Conservation (phyloP, 208 protist species). For the Trichomonas vaginalis region DNA sequence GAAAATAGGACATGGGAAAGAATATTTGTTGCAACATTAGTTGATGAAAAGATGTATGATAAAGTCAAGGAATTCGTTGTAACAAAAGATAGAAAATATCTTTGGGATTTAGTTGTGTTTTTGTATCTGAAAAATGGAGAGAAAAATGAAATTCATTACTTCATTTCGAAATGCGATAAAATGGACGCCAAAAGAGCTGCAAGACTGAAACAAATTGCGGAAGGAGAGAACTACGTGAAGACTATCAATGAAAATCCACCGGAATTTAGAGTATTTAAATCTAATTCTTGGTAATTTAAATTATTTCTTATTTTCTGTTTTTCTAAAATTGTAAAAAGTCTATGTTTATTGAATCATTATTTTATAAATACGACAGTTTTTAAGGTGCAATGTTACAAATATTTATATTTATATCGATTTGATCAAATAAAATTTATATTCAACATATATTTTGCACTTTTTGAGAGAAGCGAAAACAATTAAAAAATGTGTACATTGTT, state of each 20-base stretch:
- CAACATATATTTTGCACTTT: no score
- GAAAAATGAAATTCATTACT: neutral
- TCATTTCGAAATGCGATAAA: neutral
- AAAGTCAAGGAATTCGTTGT: neutral
- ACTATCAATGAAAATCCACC: neutral
- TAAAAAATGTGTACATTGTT: no score
- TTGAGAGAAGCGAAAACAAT: no score
- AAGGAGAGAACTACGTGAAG: neutral
- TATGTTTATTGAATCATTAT: no score
- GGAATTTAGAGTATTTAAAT: neutral
- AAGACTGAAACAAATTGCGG: neutral
- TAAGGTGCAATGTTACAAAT: no score
- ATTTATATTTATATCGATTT: no score
- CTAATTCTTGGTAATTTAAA: neutral
- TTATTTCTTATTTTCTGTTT: no score
- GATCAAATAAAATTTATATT: no score
- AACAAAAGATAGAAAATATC: neutral
- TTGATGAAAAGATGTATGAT: neutral
- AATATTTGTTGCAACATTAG: neutral
- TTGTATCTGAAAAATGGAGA: neutral
- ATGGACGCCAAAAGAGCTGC: neutral
- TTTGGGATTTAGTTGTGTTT: neutral
- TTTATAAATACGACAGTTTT: no score
- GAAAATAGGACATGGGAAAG: neutral
- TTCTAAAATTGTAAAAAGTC: no score